Conservation (phyloP, 2,329 filamentous ascomycete genomes). For the Corniculantispora saksenae region DNA sequence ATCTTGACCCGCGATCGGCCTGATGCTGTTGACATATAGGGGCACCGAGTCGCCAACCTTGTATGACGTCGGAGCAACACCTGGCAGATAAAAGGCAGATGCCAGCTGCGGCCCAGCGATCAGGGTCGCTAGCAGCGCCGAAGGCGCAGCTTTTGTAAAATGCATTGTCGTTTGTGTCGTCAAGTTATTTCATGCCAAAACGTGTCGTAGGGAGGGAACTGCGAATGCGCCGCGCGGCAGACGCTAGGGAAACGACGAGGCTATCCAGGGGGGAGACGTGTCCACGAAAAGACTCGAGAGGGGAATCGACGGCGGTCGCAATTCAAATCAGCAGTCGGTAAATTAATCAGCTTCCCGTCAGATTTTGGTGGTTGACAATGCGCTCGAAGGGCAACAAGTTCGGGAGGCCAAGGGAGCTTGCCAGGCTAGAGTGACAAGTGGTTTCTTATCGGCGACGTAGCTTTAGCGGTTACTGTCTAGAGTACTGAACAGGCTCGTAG, state of each 20-base stretch:
- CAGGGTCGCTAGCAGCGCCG: constrained; percentile 52
- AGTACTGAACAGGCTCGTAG: background rate
- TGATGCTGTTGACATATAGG: constrained; percentile 89
- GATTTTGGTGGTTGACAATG: background rate
- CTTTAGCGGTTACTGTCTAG: background rate
- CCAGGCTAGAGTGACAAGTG: constrained; percentile 3
- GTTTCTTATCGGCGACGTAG: background rate
- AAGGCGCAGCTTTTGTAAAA: constrained; percentile 46
- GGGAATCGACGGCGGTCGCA: background rate
- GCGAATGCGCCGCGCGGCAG: constrained; percentile 10
- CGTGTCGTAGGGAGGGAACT: constrained; percentile 1
- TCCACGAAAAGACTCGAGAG: background rate
- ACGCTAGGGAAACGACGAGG: background rate
- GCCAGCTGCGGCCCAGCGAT: constrained; percentile 55
- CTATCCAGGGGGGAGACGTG: constrained; percentile 1
- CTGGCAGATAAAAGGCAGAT: constrained; percentile 90
- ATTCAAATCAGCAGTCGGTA: background rate
- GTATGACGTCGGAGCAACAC: constrained; percentile 93
- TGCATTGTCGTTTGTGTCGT: constrained; percentile 41
- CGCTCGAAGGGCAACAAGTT: background rate
- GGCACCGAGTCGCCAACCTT: constrained; percentile 76
- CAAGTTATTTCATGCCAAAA: constrained; percentile 31
- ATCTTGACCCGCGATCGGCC: constrained; percentile 78
- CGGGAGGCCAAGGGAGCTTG: constrained; percentile 10
- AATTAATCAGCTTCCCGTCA: background rate